Percentiles rank a stretch among this genome's conserved stretches.
phyloP scores from a whole-genome alignment of 768 basidiomycete species.

The Lentinula detonsa region DNA sequence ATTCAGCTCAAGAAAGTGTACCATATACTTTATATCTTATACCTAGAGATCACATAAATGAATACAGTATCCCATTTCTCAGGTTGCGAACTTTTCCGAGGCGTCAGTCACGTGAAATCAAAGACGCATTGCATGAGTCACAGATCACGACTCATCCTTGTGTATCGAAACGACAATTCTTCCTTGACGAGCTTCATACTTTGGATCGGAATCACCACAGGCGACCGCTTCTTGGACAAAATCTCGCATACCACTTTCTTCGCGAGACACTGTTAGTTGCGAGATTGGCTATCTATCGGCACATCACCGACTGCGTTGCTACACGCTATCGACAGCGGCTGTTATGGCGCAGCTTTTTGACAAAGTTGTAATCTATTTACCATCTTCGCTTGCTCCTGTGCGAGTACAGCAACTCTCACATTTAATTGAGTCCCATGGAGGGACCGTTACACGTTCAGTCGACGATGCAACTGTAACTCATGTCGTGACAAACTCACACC shows the following conservation, averaged over 20 bases:
- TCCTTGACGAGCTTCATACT: no score
- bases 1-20: not conserved
- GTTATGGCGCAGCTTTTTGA: conserved; percentile 26
- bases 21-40: not conserved
- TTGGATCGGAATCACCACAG: no score
- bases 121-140: no score
- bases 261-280: no score
- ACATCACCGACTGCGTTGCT: not conserved
- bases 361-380: conserved; percentile 39
- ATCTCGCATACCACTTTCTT: no score
- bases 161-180: no score
- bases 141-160: no score
- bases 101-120: no score
- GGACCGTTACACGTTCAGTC: conserved; percentile 22
- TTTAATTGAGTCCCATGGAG: conserved; percentile 51
- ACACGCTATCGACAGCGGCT: not conserved
- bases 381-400: conserved; percentile 37
- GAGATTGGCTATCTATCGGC: not conserved
- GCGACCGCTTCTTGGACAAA: no score
- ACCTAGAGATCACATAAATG: not conserved
- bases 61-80: not conserved
- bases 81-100: no score
- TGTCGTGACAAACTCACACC: conserved; percentile 50
- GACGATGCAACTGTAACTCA: conserved; percentile 44
- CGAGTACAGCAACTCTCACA: conserved; percentile 38